These are phyloP conservation scores for Penicillium bovifimosum DNA, from an alignment of 495 filamentous ascomycete genomes.

Conservation along the genomic window DNA sequence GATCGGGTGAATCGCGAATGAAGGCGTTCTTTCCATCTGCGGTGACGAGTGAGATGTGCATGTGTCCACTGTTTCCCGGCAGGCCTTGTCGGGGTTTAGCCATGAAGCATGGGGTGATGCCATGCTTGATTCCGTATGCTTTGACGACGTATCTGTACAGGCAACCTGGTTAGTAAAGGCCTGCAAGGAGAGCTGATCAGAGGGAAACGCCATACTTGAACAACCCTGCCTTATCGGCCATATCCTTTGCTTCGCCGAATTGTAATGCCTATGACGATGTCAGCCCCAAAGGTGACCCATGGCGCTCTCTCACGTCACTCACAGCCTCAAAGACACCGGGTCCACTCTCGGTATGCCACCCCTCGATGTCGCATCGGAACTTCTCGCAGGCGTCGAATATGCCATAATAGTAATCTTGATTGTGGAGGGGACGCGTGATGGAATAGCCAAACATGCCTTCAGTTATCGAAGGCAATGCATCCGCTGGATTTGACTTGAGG, in stretches of 20 bases:
- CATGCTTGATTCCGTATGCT: slow-evolving; percentile 74
- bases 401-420: slow-evolving; percentile 90
- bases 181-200: background rate
- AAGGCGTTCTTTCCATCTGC: slow-evolving; percentile 70
- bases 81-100: slow-evolving; percentile 89
- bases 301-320: slow-evolving; percentile 17
- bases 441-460: slow-evolving; percentile 99
- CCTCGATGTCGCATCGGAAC: slow-evolving; percentile 82
- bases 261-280: slow-evolving; percentile 57
- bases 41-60: slow-evolving; percentile 79
- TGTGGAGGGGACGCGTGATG: slow-evolving; percentile 84
- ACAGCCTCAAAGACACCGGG: slow-evolving; percentile 95
- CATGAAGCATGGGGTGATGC: slow-evolving; percentile 97
- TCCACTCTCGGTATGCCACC: slow-evolving; percentile 96
- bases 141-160: slow-evolving; percentile 71
- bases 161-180: background rate
- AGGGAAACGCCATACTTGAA: slow-evolving; percentile 64
- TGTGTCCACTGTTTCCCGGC: slow-evolving; percentile 91
- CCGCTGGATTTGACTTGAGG: slow-evolving; percentile 65
- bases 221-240: slow-evolving; percentile 85
- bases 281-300: background rate
- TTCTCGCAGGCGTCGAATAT: slow-evolving; percentile 77
- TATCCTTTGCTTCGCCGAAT: slow-evolving; percentile 73
- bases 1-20: slow-evolving; percentile 62
- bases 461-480: slow-evolving; percentile 69